Conservation (phyloP, 306 rosid genomes). For the Hylodesmum podocarpum region DNA sequence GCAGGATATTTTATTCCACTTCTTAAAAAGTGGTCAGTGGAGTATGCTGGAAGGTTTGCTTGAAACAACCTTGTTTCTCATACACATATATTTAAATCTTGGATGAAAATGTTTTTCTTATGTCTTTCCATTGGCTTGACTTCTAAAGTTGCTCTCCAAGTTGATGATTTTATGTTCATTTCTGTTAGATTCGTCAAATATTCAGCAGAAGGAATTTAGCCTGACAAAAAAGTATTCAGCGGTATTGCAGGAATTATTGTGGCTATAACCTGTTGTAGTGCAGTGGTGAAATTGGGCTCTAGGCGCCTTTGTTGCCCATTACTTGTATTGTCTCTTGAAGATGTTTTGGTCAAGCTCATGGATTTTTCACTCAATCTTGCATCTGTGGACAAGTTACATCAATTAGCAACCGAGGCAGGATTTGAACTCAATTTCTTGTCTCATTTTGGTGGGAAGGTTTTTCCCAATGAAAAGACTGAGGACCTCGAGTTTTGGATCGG, state of each 20-base stretch:
- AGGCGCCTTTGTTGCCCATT: constrained; percentile 29
- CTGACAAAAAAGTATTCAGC: constrained; percentile 60
- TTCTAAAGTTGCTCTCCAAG: constrained; percentile 24
- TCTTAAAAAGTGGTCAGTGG: constrained; percentile 67
- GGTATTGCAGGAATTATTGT: constrained; percentile 76
- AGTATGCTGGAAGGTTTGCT: constrained; percentile 81
- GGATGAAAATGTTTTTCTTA: neutral
- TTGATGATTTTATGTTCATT: constrained; percentile 1
- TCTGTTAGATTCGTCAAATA: constrained; percentile 8
- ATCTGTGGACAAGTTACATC: constrained; percentile 60
- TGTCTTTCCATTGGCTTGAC: neutral
- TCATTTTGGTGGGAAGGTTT: constrained; percentile 62
- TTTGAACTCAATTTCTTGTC: constrained; percentile 55
- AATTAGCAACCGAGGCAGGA: constrained; percentile 64
- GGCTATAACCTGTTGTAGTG: constrained; percentile 69
- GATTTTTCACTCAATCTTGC: constrained; percentile 56
- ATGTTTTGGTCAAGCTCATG: constrained; percentile 60
- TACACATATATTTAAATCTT: constrained; percentile 20
- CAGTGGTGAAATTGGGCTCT: constrained; percentile 59
- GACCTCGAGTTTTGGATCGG: constrained; percentile 74
- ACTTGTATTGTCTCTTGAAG: constrained; percentile 30
- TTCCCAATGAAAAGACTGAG: constrained; percentile 57
- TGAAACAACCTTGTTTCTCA: constrained; percentile 30
- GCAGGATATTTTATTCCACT: constrained; percentile 59
- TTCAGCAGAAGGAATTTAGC: constrained; percentile 23